phyloP scores from a whole-genome alignment of 1,284 basidiomycete species.

The Pseudozyma thailandica region DNA sequence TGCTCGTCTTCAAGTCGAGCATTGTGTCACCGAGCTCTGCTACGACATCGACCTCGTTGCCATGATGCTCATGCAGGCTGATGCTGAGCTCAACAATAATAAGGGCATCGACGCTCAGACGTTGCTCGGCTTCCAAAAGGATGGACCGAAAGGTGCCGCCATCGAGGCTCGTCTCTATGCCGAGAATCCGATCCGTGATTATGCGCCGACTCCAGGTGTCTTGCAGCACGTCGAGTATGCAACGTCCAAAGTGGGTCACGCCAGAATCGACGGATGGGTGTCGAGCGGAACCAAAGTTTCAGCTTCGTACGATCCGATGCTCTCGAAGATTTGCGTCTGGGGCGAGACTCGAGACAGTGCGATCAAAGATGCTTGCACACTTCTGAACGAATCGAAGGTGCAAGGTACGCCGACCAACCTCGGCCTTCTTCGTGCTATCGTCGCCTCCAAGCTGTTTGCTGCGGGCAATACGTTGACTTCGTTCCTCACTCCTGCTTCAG shows the following conservation, averaged over 20 bases:
- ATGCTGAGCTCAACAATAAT: constrained; percentile 55
- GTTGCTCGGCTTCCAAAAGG: constrained; percentile 63
- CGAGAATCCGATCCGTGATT: constrained; percentile 75
- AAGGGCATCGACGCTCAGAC: constrained; percentile 69
- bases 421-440: constrained; percentile 22
- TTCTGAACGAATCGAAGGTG: constrained; percentile 68
- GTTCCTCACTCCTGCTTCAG: constrained; percentile 71
- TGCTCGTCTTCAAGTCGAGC: constrained; percentile 79
- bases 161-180: constrained; percentile 78
- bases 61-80: constrained; percentile 75
- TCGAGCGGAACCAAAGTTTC: constrained; percentile 73
- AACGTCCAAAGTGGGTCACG: constrained; percentile 66
- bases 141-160: constrained; percentile 68
- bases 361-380: constrained; percentile 51
- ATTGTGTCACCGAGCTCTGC: constrained; percentile 73
- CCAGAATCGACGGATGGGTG: constrained; percentile 73
- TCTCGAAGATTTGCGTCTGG: constrained; percentile 70
- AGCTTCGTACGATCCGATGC: constrained; percentile 74
- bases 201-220: constrained; percentile 75
- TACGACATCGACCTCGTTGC: constrained; percentile 62
- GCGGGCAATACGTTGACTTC: constrained; percentile 73
- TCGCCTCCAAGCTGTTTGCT: constrained; percentile 15
- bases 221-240: constrained; percentile 70
- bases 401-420: constrained; percentile 48
- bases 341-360: constrained; percentile 70